Base-by-base conservation (phyloP, 495 filamentous ascomycete species). In the Bacidia gigantensis region DNA sequence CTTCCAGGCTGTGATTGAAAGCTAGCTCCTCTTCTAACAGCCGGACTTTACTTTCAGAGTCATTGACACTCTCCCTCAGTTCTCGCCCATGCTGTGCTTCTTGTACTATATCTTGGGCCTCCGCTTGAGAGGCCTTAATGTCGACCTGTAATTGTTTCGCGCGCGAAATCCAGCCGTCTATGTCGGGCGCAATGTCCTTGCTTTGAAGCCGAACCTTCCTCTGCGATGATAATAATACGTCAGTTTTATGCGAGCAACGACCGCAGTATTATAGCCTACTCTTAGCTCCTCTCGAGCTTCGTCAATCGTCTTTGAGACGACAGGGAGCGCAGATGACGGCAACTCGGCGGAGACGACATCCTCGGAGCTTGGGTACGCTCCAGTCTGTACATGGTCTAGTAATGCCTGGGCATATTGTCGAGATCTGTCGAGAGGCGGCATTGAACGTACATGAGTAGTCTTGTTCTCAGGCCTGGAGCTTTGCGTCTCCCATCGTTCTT, bases 141-240 rank as follows among this genome's bases (percentile, higher is more conserved):
- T 95, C 89, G 26, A 76, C 72, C 60, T 87, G 83, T n/a, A 94
- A 77, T 47, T 83, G 78, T 63, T 84, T 83, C 26, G 88, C 87
- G 64, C 89, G 85, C 20, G 72, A 64, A 51, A 92, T 83, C 89
- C 89, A 96, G 54, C 79, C 72, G 60, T 87, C 82, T 56, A 92
- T 81, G 60, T 92, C 84, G 20, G 82, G 77, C 41, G 81, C 80
- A 39, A 78, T 83, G 43, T 83, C 78, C 38, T 78, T 76, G 70
- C 87, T 90, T 38, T 26, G 24, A 32, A 39, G 20, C 39, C 26
- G n/a, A 49, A 43, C 38, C 56, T 48, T 24, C 26, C 39, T 18
- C n/a, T 38, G 14, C 14, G 35, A 20, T 11, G 41, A 17, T 11
- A 46, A 29, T 39, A 10, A 39, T 39, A n/a, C 32, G 32, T 10